These are phyloP conservation scores for Diaporthe ilicicola DNA, from an alignment of 2,329 filamentous ascomycete species.

Conservation along the genomic window DNA sequence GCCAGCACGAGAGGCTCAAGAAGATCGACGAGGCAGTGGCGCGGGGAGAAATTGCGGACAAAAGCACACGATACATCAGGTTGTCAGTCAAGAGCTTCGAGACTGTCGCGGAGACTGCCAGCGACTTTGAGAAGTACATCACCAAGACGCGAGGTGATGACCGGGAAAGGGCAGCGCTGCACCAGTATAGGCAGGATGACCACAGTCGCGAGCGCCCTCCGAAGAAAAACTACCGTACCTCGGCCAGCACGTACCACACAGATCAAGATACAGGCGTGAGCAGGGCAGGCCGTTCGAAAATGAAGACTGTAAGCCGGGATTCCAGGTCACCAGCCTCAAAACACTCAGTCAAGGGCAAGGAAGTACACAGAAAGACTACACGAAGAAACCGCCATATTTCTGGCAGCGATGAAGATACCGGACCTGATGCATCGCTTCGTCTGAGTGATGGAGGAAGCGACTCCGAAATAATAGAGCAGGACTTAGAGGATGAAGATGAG, in stretches of 20 bases:
- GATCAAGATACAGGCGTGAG: neutral
- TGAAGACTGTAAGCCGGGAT: no score
- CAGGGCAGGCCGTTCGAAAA: neutral
- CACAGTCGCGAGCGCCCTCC: neutral
- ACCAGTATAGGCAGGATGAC: neutral
- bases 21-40: neutral
- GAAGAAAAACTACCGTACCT: neutral
- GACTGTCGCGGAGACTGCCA: neutral
- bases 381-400: neutral
- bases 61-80: neutral
- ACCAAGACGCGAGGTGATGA: neutral
- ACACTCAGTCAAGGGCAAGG: neutral
- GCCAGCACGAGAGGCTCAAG: constrained; percentile 22
- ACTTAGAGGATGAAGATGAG: constrained; percentile 15
- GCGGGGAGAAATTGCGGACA: neutral
- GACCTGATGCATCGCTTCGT: fast-evolving
- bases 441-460: neutral
- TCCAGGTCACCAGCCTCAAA: neutral
- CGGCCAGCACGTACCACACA: neutral
- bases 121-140: neutral
- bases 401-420: neutral
- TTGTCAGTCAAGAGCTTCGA: neutral
- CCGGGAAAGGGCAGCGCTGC: neutral
- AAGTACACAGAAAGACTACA: neutral
- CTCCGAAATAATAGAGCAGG: neutral